Conservation (phyloP, 176 grass and related monocot genomes). For the Oryza longistaminata region DNA sequence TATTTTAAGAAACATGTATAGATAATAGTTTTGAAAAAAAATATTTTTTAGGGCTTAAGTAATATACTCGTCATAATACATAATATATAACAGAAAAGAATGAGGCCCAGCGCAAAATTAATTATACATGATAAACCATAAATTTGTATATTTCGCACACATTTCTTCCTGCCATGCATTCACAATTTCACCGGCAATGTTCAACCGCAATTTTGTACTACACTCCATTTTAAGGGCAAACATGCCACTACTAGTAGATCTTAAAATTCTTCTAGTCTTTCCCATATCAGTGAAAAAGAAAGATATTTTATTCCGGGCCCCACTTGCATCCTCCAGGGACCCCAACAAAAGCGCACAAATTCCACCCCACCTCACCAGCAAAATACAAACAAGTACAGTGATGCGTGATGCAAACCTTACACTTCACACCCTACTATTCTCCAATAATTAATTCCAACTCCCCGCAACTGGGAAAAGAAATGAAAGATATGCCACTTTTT, state of each 20-base stretch:
- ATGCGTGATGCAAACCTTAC: neutral
- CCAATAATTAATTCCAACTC: neutral
- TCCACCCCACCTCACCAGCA: constrained; percentile 15
- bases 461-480: too few relatives aligned
- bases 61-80: too few relatives aligned
- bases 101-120: too few relatives aligned
- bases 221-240: neutral
- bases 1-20: too few relatives aligned
- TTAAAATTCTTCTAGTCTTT: neutral
- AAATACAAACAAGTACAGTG: neutral
- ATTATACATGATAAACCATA: too few relatives aligned
- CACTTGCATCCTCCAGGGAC: constrained; percentile 22
- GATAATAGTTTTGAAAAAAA: too few relatives aligned
- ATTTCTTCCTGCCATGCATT: too few relatives aligned
- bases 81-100: too few relatives aligned
- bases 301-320: constrained; percentile 1
- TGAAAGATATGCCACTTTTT: too few relatives aligned
- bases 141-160: too few relatives aligned
- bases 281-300: neutral
- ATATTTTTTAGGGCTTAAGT: too few relatives aligned
- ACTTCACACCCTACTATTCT: neutral
- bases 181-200: neutral
- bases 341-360: neutral
- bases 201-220: neutral
- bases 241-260: neutral